Evolutionary conservation across 495 filamentous ascomycete species (phyloP).

Genomic region (Hyaloscypha bicolor): DNA sequence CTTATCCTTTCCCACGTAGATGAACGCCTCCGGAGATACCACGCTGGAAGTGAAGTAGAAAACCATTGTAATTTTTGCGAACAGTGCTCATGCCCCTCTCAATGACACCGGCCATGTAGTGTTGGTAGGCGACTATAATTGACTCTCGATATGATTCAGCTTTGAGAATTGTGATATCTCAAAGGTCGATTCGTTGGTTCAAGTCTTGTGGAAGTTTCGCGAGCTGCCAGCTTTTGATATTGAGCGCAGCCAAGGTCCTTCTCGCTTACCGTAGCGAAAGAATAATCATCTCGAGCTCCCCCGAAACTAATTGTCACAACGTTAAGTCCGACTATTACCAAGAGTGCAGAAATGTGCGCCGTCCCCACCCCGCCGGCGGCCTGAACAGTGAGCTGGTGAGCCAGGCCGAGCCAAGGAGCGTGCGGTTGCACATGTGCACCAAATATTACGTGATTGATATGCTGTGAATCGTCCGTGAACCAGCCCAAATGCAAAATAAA

Average conservation of each 20-base stretch:
- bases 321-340: too few relatives aligned
- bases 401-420: too few relatives aligned
- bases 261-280: constrained; percentile 24
- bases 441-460: too few relatives aligned
- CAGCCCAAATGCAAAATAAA: too few relatives aligned
- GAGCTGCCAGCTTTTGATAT: constrained; percentile 27
- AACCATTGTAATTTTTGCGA: constrained; percentile 64
- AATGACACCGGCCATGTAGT: too few relatives aligned
- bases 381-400: too few relatives aligned
- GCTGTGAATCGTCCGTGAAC: too few relatives aligned
- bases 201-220: background rate
- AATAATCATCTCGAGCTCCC: constrained; percentile 17
- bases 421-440: too few relatives aligned
- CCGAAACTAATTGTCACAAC: too few relatives aligned
- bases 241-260: constrained; percentile 23
- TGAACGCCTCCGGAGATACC: constrained; percentile 73
- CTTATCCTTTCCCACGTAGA: constrained; percentile 99
- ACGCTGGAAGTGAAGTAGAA: constrained; percentile 92
- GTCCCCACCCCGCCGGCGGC: too few relatives aligned
- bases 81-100: too few relatives aligned
- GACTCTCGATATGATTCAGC: background rate
- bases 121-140: background rate
- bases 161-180: background rate
- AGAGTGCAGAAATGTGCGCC: too few relatives aligned
- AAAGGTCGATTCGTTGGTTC: background rate